Evolutionary conservation across 352 stramenopile genomes (phyloP).

Genomic region (Blastocystis sp.): DNA sequence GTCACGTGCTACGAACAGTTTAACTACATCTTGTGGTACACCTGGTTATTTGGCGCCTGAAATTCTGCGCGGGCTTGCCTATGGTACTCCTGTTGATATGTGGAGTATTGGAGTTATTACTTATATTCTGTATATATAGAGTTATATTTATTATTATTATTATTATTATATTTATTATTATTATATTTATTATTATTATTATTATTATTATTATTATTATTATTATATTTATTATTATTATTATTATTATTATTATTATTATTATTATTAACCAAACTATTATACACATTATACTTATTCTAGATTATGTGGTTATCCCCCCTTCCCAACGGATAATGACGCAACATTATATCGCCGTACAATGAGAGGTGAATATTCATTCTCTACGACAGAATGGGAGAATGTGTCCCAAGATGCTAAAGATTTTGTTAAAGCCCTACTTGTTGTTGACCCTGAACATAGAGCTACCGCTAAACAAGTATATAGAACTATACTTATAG

Average conservation of each 20-base stretch:
- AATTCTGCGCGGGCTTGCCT: constrained; percentile 55
- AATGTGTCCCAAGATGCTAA: constrained; percentile 63
- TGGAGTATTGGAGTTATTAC: constrained; percentile 64
- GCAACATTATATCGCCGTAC: constrained; percentile 67
- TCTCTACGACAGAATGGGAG: constrained; percentile 65
- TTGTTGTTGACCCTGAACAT: constrained; percentile 58
- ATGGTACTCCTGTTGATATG: constrained; percentile 57
- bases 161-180: too few relatives aligned
- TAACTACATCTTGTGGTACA: constrained; percentile 60
- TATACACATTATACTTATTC: too few relatives aligned
- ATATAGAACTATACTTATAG: too few relatives aligned
- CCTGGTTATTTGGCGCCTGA: constrained; percentile 56
- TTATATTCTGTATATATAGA: constrained; percentile 59
- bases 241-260: too few relatives aligned
- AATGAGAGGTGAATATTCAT: constrained; percentile 60
- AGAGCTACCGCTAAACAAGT: constrained; percentile 43
- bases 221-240: too few relatives aligned
- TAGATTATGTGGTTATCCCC: constrained; percentile 50
- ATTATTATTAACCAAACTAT: too few relatives aligned
- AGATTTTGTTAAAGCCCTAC: constrained; percentile 62
- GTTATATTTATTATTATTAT: too few relatives aligned
- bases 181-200: too few relatives aligned
- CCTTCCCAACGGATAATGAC: constrained; percentile 75
- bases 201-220: too few relatives aligned
- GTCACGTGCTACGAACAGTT: constrained; percentile 40